Conservation (phyloP, 768 basidiomycete species). For the Mycena rebaudengoi region DNA sequence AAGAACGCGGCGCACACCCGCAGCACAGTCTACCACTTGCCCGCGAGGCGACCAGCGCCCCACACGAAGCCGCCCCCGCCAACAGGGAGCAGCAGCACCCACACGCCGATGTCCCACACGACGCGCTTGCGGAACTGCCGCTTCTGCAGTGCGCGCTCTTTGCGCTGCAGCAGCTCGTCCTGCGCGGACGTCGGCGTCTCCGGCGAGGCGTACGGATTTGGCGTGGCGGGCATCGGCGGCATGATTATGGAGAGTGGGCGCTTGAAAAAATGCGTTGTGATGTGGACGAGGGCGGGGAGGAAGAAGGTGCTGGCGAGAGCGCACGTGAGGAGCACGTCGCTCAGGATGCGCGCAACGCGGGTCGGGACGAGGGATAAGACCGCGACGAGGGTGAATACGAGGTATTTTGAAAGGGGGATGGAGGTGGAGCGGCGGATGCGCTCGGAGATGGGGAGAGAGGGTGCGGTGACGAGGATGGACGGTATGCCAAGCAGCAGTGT, state of each 20-base stretch:
- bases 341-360: constrained; percentile 47
- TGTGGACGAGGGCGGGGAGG: constrained; percentile 80
- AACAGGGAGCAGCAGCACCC: constrained; percentile 72
- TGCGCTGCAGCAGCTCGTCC: constrained; percentile 84
- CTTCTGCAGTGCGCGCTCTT: constrained; percentile 85
- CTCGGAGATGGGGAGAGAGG: constrained; percentile 58
- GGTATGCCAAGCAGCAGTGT: constrained; percentile 70
- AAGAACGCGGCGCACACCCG: not conserved
- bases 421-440: constrained; percentile 48
- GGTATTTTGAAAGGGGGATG: constrained; percentile 55
- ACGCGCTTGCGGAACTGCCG: constrained; percentile 75
- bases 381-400: constrained; percentile 52
- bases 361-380: constrained; percentile 56
- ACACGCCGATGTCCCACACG: constrained; percentile 86
- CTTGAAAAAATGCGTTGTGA: constrained; percentile 84
- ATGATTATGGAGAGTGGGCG: constrained; percentile 87
- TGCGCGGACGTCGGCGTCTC: constrained; percentile 36
- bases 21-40: constrained; percentile 55
- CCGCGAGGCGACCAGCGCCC: constrained; percentile 60
- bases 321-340: constrained; percentile 57
- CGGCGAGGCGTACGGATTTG: constrained; percentile 32
- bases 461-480: constrained; percentile 62
- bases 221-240: constrained; percentile 50
- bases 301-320: constrained; percentile 67
- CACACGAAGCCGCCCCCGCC: constrained; percentile 66